Percentiles rank a stretch among this genome's conserved stretches.
These are phyloP conservation scores for Alnus rubra DNA, from an alignment of 306 rosid genomes.

Conservation along the genomic window DNA sequence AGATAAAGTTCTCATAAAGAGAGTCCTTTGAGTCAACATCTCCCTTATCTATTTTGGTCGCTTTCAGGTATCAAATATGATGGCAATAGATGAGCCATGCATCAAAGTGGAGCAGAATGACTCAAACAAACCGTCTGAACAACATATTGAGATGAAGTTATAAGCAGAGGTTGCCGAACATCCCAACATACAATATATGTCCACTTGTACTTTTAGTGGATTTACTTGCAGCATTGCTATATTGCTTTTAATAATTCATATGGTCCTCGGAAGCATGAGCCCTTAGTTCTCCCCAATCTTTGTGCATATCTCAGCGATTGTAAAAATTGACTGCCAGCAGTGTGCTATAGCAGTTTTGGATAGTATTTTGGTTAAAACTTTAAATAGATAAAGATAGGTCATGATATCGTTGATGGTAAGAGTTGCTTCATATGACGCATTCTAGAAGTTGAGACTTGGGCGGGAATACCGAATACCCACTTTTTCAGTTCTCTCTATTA, in stretches of 20 bases:
- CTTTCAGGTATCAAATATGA: not conserved
- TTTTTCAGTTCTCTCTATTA: not conserved
- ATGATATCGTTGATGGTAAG: not conserved
- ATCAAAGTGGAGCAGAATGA: slow-evolving; percentile 14
- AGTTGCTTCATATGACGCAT: not conserved
- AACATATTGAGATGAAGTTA: not conserved
- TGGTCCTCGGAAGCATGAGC: not conserved
- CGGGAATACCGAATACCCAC: too few species aligned
- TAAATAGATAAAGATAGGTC: not conserved
- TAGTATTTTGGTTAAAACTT: too few species aligned
- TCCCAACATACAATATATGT: slow-evolving; percentile 4
- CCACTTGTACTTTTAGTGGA: not conserved
- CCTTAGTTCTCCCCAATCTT: not conserved
- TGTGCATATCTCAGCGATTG: slow-evolving; percentile 4
- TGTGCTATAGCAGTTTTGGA: not conserved
- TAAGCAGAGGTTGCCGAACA: not conserved
- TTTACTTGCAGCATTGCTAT: not conserved
- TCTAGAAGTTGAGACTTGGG: too few species aligned
- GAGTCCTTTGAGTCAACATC: not conserved
- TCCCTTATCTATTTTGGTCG: not conserved
- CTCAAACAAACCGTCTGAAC: slow-evolving; percentile 8
- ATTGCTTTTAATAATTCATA: not conserved
- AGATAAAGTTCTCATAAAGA: too few species aligned
- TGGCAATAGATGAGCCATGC: slow-evolving; percentile 17
- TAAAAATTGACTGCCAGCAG: not conserved